Conservation (phyloP, 106 monocot genomes). For the Dendrobium huoshanense region DNA sequence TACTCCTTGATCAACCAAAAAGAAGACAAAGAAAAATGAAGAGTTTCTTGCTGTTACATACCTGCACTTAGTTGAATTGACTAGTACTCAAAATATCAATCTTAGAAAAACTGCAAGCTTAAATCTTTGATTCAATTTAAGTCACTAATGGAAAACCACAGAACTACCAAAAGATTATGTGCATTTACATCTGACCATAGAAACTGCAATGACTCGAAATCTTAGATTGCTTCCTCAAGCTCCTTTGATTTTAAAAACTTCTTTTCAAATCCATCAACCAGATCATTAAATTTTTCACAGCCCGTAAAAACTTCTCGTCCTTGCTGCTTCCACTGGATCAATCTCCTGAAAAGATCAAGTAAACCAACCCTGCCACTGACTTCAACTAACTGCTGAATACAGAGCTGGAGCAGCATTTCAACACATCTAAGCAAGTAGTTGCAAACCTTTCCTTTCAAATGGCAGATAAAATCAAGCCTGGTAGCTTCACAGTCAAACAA, state of each 20-base stretch:
- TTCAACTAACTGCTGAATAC: conserved; percentile 4
- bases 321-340: conserved; percentile 46
- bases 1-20: neutral
- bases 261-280: conserved; percentile 24
- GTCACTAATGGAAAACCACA: neutral
- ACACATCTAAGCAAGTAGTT: conserved; percentile 57
- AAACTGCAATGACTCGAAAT: neutral
- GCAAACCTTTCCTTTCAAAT: conserved; percentile 44
- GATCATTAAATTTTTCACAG: conserved; percentile 28
- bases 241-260: conserved; percentile 14
- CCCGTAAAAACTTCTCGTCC: conserved; percentile 31
- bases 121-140: neutral
- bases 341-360: conserved; percentile 45
- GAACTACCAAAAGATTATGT: neutral
- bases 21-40: neutral
- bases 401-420: conserved; percentile 14
- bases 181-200: neutral
- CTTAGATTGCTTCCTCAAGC: conserved; percentile 1
- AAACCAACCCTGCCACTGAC: conserved; percentile 16
- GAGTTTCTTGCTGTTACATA: neutral
- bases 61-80: neutral
- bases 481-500: conserved; percentile 46
- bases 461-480: conserved; percentile 33
- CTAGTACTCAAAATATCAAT: neutral
- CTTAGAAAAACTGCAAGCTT: neutral